Evolutionary conservation across 2,329 filamentous ascomycete species (phyloP).

Genomic region (Didymella sp.): DNA sequence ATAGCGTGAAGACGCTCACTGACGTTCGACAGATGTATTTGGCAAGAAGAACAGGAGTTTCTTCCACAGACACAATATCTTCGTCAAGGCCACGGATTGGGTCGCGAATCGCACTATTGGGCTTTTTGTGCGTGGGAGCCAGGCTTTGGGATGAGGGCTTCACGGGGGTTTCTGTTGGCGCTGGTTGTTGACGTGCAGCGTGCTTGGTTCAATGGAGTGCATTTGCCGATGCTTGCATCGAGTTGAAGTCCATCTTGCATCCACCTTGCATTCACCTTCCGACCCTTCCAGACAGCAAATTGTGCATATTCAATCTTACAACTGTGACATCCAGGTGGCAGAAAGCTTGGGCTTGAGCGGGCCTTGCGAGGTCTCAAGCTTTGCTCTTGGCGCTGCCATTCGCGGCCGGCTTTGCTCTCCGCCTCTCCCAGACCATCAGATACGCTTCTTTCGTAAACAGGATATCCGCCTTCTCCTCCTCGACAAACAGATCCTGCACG

Average conservation of each 20-base stretch:
- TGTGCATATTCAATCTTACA: background rate
- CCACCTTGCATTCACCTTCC: too few species aligned
- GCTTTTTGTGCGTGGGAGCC: background rate
- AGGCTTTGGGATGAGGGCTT: background rate
- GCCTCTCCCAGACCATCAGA: constrained; percentile 93
- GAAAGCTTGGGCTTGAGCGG: background rate
- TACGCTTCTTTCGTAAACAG: constrained; percentile 94
- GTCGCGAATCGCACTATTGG: constrained; percentile 29
- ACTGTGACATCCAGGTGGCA: background rate
- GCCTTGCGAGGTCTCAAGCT: background rate
- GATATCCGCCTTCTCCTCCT: constrained; percentile 85
- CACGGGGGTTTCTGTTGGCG: too few species aligned
- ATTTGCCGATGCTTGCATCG: too few species aligned
- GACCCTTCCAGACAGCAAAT: too few species aligned
- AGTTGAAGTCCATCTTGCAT: too few species aligned
- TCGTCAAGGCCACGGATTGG: constrained; percentile 42
- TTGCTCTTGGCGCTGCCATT: constrained; percentile 29
- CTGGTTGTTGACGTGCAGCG: too few species aligned
- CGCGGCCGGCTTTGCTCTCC: constrained; percentile 54
- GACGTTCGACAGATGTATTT: constrained; percentile 33
- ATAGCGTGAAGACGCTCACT: background rate
- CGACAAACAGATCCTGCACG: constrained; percentile 91
- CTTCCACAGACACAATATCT: constrained; percentile 45
- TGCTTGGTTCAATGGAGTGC: too few species aligned
- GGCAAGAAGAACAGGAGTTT: constrained; percentile 48